A percentile compares a stretch with the other conserved stretches of the same genome.
These are phyloP conservation scores for Tolypocladium ophioglossoides DNA, from an alignment of 2,329 filamentous ascomycete genomes.

Conservation along the genomic window DNA sequence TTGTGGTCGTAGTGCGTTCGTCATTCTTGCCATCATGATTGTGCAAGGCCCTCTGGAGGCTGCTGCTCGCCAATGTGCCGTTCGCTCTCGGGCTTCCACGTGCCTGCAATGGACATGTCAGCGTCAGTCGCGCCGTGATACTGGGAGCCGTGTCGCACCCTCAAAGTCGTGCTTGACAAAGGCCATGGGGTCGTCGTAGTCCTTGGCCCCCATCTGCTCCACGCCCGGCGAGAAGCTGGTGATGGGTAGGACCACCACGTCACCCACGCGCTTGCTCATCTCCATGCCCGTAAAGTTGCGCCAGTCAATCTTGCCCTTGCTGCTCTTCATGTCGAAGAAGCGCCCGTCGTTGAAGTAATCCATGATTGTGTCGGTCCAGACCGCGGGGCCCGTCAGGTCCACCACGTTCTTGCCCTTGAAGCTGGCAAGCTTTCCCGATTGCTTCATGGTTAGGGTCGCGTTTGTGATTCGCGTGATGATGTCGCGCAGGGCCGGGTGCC, in stretches of 20 bases:
- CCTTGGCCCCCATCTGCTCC: conserved; percentile 81
- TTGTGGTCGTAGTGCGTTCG: background rate
- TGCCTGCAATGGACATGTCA: conserved; percentile 35
- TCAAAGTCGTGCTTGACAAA: conserved; percentile 97
- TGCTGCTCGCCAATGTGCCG: conserved; percentile 52
- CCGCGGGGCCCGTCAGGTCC: conserved; percentile 85
- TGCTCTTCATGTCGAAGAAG: conserved; percentile 72
- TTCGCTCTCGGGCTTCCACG: conserved; percentile 65
- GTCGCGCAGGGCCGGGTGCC: conserved; percentile 83
- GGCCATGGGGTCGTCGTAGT: conserved; percentile 86
- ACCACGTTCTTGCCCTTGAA: conserved; percentile 63
- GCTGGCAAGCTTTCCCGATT: conserved; percentile 49
- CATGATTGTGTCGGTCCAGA: conserved; percentile 92
- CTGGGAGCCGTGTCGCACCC: conserved; percentile 42
- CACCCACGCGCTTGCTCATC: conserved; percentile 74
- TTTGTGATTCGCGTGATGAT: conserved; percentile 79
- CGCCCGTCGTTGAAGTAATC: conserved; percentile 85
- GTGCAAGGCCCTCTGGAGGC: conserved; percentile 8
- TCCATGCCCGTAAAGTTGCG: conserved; percentile 84
- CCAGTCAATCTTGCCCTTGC: conserved; percentile 68
- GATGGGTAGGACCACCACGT: conserved; percentile 88
- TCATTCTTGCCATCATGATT: background rate
- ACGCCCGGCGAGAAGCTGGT: conserved; percentile 96
- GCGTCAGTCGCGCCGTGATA: background rate
- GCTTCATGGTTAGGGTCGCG: conserved; percentile 66